A percentile compares a stretch with the other conserved stretches of the same genome.
These are phyloP conservation scores for Diophrys sp. DNA, from an alignment of 73 alveolate species.

Conservation along the genomic window DNA sequence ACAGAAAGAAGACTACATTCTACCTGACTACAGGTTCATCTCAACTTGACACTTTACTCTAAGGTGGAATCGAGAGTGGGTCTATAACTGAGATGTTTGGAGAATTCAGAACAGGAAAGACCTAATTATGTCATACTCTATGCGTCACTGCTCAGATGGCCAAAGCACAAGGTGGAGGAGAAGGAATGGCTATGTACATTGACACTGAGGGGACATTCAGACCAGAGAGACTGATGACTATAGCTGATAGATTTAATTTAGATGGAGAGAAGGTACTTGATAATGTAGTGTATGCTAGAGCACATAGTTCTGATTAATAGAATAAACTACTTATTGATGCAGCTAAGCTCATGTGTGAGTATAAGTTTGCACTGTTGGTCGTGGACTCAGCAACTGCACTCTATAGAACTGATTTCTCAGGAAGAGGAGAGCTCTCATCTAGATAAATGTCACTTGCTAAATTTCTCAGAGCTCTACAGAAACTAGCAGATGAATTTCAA, in stretches of 20 bases:
- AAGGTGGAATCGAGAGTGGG: slow-evolving; percentile 97
- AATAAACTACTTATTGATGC: slow-evolving; percentile 83
- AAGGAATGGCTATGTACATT: slow-evolving; percentile 92
- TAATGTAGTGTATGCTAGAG: slow-evolving; percentile 97
- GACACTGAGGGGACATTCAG: slow-evolving; percentile 98
- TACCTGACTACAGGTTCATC: slow-evolving; percentile 86
- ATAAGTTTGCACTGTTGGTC: slow-evolving; percentile 85
- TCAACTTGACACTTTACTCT: slow-evolving; percentile 80
- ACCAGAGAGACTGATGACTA: slow-evolving; percentile 93
- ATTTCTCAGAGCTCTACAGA: slow-evolving; percentile 93
- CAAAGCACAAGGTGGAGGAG: slow-evolving; percentile 91
- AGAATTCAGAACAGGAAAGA: slow-evolving; percentile 98
- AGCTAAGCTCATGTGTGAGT: slow-evolving; percentile 92
- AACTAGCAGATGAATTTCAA: slow-evolving; percentile 97
- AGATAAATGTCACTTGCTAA: slow-evolving; percentile 93
- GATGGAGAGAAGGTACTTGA: slow-evolving; percentile 94
- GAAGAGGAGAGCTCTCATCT: slow-evolving; percentile 94
- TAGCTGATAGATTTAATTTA: slow-evolving; percentile 89
- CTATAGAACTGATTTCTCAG: slow-evolving; percentile 96
- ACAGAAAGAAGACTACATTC: slow-evolving; percentile 74
- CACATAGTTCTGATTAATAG: slow-evolving; percentile 97
- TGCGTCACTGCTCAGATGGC: slow-evolving; percentile 93
- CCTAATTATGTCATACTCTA: slow-evolving; percentile 93
- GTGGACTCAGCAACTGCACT: slow-evolving; percentile 98
- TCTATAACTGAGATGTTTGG: slow-evolving; percentile 96